Evolutionary conservation across 805 yeast genomes (phyloP), one percentile per base, ranked within the genome.

Genomic region (Starmerella bombi): DNA sequence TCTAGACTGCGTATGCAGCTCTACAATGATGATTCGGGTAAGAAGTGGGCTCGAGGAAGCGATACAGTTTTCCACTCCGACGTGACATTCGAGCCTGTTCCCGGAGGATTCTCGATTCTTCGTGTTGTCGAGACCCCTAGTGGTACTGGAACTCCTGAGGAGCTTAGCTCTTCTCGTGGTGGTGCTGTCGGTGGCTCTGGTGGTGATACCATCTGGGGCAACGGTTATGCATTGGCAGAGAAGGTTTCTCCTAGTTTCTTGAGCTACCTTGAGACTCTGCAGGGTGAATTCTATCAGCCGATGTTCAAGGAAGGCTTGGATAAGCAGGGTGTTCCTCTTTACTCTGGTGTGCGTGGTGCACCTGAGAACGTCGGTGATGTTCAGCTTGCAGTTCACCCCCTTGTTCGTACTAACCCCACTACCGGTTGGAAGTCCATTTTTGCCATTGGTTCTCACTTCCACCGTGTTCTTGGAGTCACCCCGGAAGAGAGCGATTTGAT

Each of bases 351-450:
- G 33, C 45, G 46, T 21, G 54, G 52, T 18, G 58, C 56, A 18
- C 49, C 53, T 12, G 55, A 52, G 36, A 45, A 45, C 37, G 17
- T 41, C 20, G 51, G 51, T 3, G 40, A 36, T 18, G 34, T 19
- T 12, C 46, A 49, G 18, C 71, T 65, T 46, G 65, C 75, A 54
- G 66, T 63, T 43, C 81, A 75, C 57, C 80, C 79, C 3, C 48
- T 75, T 20, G 67, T 75, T 27, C 67, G 80, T 59, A 72, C 78
- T 30, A 76, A 76, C 50, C 80, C 81, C 8, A 76, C 69, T 12
- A 74, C 80, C 22, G 78, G 78, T 33, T 66, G 74, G 71, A 75
- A 75, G 57, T 60, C 75, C 1, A 58, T 75, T 47, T 74, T 61
- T 44, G 71, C 73, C 32, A 72, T 73, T 57, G 64, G 74, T 36